Conservation (phyloP, 768 basidiomycete species). For the Suillus clintonianus region DNA sequence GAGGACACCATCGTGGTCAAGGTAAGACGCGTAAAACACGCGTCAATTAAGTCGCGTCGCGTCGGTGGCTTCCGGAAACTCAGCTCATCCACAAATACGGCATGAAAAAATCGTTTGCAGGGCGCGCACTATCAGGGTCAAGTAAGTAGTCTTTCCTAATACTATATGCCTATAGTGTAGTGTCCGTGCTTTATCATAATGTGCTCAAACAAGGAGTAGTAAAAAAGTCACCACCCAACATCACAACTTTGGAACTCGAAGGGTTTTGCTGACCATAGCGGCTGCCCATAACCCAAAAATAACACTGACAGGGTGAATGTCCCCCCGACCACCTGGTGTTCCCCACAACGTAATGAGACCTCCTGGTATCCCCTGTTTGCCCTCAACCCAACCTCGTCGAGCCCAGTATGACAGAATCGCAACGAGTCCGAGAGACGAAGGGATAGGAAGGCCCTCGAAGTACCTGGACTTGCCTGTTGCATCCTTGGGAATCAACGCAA, state of each 20-base stretch:
- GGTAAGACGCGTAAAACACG: slow-evolving; percentile 6
- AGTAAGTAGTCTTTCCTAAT: not conserved
- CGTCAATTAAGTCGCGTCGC: slow-evolving; percentile 26
- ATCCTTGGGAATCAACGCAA: slow-evolving; percentile 91
- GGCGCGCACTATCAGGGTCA: not conserved
- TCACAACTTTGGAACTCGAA: slow-evolving; percentile 80
- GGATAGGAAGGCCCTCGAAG: slow-evolving; percentile 98
- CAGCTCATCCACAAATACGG: not conserved
- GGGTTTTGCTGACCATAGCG: slow-evolving; percentile 97
- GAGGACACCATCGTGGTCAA: slow-evolving; percentile 43
- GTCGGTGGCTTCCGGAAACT: slow-evolving; percentile 5
- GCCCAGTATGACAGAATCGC: slow-evolving; percentile 80
- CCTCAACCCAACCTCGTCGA: slow-evolving; percentile 82
- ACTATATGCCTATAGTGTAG: not conserved
- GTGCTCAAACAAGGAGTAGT: slow-evolving; percentile 1
- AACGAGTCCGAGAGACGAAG: slow-evolving; percentile 83
- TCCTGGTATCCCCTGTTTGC: slow-evolving; percentile 71
- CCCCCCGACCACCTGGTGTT: slow-evolving; percentile 68
- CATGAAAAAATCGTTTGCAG: not conserved
- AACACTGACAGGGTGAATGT: slow-evolving; percentile 78
- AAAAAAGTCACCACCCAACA: not conserved
- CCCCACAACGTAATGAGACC: slow-evolving; percentile 81
- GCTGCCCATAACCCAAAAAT: slow-evolving; percentile 89
- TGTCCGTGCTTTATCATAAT: not conserved
- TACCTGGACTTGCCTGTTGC: slow-evolving; percentile 84